Conservation (phyloP, 148 eudicot genomes). For the Rhododendron kiyosumense region DNA sequence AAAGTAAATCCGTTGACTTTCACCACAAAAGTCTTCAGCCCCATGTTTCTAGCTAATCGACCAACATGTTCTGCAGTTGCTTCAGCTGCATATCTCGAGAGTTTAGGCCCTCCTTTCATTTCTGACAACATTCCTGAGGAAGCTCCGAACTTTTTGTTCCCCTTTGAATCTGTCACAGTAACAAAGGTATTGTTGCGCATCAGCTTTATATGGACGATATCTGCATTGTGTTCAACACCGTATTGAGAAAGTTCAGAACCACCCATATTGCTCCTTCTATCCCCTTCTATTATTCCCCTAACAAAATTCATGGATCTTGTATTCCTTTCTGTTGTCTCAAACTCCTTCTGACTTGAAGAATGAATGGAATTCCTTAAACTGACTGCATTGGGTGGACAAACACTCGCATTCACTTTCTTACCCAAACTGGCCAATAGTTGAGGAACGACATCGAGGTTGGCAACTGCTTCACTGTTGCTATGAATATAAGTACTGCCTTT, state of each 20-base stretch:
- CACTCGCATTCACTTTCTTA: slow-evolving; percentile 5
- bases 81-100: slow-evolving; percentile 65
- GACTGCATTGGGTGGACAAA: slow-evolving; percentile 15
- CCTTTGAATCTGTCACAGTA: slow-evolving; percentile 57
- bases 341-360: slow-evolving; percentile 41
- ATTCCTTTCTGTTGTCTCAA: slow-evolving; percentile 18
- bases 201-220: slow-evolving; percentile 84
- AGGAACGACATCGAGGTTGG: neutral
- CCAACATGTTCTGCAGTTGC: slow-evolving; percentile 86
- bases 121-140: slow-evolving; percentile 64
- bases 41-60: slow-evolving; percentile 54
- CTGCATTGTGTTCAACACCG: slow-evolving; percentile 48
- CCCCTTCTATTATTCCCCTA: slow-evolving; percentile 15
- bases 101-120: slow-evolving; percentile 62
- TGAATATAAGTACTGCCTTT: slow-evolving; percentile 5
- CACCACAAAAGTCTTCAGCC: slow-evolving; percentile 73
- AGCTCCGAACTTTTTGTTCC: slow-evolving; percentile 64
- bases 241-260: slow-evolving; percentile 10
- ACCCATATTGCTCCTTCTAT: slow-evolving; percentile 8
- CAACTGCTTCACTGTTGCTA: neutral
- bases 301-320: slow-evolving; percentile 33
- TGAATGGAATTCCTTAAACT: slow-evolving; percentile 43
- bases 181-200: slow-evolving; percentile 76
- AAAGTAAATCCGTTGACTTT: slow-evolving; percentile 75
- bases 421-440: slow-evolving; percentile 18